Evolutionary conservation across 257 asterid species (phyloP), one percentile per base, ranked within the genome.

Genomic region (Forsythia viridissima): DNA sequence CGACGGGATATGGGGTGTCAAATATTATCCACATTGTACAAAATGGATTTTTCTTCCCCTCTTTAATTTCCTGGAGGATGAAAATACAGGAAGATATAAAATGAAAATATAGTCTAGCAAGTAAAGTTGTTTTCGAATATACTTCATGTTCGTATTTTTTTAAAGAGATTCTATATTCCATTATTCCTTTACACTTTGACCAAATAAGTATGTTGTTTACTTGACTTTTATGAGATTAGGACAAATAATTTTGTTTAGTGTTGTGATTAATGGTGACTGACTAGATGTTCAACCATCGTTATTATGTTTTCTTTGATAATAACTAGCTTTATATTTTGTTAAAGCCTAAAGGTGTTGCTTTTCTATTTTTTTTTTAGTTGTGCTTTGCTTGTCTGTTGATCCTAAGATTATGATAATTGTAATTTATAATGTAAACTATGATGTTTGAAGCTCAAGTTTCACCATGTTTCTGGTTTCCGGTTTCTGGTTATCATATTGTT

Each of bases 221-320:
- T 59, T n/a, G 15, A 36, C 67, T 20, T 59, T 59, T 59, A 59
- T 21, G 36, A 69, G 77, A 83, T 77, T 63, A 48, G 18, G 83
- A 79, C 75, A 41, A 74, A 8, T 36, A 39, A 42, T 74, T 70
- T 80, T 80, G 72, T 70, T 77, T 48, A 55, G 18, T 74, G 10
- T 13, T 15, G 24, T 16, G 30, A 73, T 12, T 24, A 72, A 79
- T 76, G 84, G 81, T 71, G 70, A 43, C 44, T 85, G 86, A 82
- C 84, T 81, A 46, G 82, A 73, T 63, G 55, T 68, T 75, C 84
- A 77, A 80, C 78, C 67, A 79, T 66, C 44, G 70, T 57, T 51
- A 51, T 18, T 3, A 24, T 71, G 61, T 81, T 76, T n/a, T 65
- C 40, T 76, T 70, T 69, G 39, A 51, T 57, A 6, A 55, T 57